phyloP scores from a whole-genome alignment of 2,329 filamentous ascomycete genomes.

The Sclerotinia subarctica region DNA sequence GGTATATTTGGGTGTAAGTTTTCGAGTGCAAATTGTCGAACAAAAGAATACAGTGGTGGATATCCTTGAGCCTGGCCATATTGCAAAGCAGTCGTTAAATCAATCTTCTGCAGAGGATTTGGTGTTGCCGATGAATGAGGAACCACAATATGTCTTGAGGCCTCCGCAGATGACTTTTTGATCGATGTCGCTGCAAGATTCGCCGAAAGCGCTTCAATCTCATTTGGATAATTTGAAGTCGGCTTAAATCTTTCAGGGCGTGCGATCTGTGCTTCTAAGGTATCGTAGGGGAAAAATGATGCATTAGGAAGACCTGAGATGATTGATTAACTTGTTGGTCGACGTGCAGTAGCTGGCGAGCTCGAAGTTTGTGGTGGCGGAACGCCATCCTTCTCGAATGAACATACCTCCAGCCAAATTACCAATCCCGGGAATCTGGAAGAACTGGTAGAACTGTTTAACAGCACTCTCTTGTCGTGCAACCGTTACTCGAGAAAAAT shows the following conservation, averaged over 20 bases:
- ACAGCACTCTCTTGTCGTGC: constrained; percentile 62
- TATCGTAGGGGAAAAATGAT: constrained; percentile 85
- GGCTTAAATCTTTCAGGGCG: constrained; percentile 71
- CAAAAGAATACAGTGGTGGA: constrained; percentile 71
- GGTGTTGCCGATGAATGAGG: constrained; percentile 62
- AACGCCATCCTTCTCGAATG: not conserved
- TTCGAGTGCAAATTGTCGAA: constrained; percentile 73
- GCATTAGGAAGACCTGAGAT: constrained; percentile 67
- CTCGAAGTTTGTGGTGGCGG: not conserved
- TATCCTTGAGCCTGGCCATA: constrained; percentile 84
- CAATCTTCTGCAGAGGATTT: constrained; percentile 68
- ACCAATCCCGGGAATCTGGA: constrained; percentile 59
- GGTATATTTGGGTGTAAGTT: constrained; percentile 78
- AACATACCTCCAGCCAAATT: constrained; percentile 61
- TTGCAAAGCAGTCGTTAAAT: constrained; percentile 77
- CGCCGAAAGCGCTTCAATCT: constrained; percentile 34
- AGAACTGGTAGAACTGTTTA: constrained; percentile 86
- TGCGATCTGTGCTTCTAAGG: constrained; percentile 77
- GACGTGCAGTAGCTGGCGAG: not conserved
- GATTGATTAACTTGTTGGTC: constrained; percentile 23
- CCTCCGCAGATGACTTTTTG: constrained; percentile 31
- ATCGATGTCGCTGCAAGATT: constrained; percentile 39
- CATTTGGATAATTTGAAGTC: constrained; percentile 57
- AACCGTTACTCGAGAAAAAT: constrained; percentile 68
- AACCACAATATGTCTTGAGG: constrained; percentile 57